phyloP scores from a whole-genome alignment of 2,329 filamentous ascomycete genomes.

The Cladophialophora yegresii region DNA sequence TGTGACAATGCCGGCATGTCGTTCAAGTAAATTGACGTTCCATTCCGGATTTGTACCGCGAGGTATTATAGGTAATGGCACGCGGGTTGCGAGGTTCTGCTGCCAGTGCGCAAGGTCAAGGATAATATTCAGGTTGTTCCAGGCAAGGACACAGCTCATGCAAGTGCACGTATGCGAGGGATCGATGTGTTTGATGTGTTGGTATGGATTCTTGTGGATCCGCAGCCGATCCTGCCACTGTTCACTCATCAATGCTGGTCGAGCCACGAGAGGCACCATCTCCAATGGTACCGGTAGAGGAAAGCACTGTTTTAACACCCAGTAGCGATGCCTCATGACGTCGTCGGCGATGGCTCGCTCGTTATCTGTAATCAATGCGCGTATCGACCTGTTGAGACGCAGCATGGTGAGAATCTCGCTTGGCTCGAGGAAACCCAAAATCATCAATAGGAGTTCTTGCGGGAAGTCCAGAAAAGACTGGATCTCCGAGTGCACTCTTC shows the following conservation, averaged over 20 bases:
- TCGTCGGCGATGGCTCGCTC: slow-evolving; percentile 27
- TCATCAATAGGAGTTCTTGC: slow-evolving; percentile 27
- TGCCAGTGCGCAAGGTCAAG: slow-evolving; percentile 37
- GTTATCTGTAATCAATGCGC: slow-evolving; percentile 30
- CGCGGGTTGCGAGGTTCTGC: slow-evolving; percentile 31
- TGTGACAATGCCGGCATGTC: slow-evolving; percentile 31
- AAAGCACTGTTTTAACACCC: slow-evolving; percentile 34
- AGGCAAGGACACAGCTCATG: slow-evolving; percentile 36
- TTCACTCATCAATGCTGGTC: slow-evolving; percentile 27
- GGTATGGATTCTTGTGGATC: slow-evolving; percentile 35
- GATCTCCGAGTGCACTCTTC: slow-evolving; percentile 27
- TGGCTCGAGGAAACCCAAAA: slow-evolving; percentile 29
- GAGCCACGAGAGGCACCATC: slow-evolving; percentile 25
- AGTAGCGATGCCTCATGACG: slow-evolving; percentile 32
- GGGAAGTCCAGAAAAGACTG: slow-evolving; percentile 34
- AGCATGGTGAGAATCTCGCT: slow-evolving; percentile 30
- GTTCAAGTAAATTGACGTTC: slow-evolving; percentile 32
- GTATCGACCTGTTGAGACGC: slow-evolving; percentile 26
- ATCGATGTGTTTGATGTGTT: slow-evolving; percentile 35
- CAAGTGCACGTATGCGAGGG: slow-evolving; percentile 32
- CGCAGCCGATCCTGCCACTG: slow-evolving; percentile 31
- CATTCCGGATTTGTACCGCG: slow-evolving; percentile 33
- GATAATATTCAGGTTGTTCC: slow-evolving; percentile 36
- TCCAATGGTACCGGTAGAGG: slow-evolving; percentile 30
- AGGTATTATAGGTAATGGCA: slow-evolving; percentile 35